phyloP scores from a whole-genome alignment of 2,329 filamentous ascomycete genomes.

The Diaporthe nobilis region DNA sequence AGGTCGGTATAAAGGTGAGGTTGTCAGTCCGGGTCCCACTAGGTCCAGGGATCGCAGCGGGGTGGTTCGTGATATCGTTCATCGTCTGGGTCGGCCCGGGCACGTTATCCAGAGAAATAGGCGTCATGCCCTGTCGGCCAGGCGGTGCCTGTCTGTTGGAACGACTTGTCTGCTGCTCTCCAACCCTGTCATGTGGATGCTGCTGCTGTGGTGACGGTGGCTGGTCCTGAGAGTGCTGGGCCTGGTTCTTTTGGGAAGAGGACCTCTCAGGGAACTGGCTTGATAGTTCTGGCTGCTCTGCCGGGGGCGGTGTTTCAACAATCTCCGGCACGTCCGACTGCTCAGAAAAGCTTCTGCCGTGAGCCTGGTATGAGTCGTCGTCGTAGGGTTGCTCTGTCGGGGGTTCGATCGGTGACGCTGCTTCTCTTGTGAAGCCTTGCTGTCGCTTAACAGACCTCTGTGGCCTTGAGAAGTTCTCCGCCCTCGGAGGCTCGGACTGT shows the following conservation, averaged over 20 bases:
- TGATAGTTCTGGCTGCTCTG: slow-evolving; percentile 52
- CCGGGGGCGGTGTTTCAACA: slow-evolving; percentile 73
- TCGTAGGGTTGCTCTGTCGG: slow-evolving; percentile 28
- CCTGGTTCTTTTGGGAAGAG: slow-evolving; percentile 63
- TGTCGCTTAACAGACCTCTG: slow-evolving; percentile 62
- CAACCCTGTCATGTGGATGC: slow-evolving; percentile 41
- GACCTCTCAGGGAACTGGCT: slow-evolving; percentile 66
- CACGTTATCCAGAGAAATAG: slow-evolving; percentile 48
- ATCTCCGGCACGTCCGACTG: slow-evolving; percentile 67
- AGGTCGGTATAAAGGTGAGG: slow-evolving; percentile 84
- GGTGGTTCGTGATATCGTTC: slow-evolving; percentile 75
- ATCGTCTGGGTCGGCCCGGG: slow-evolving; percentile 63
- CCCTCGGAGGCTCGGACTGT: slow-evolving; percentile 76
- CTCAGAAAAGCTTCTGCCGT: slow-evolving; percentile 53
- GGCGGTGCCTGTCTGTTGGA: slow-evolving; percentile 49
- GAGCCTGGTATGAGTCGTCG: slow-evolving; percentile 41
- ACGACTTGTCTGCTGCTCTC: slow-evolving; percentile 50
- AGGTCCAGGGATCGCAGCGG: slow-evolving; percentile 79
- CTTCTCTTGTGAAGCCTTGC: slow-evolving; percentile 64
- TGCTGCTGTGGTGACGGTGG: slow-evolving; percentile 42
- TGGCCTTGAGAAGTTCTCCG: slow-evolving; percentile 75
- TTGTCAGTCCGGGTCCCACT: slow-evolving; percentile 79
- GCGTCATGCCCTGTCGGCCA: slow-evolving; percentile 42
- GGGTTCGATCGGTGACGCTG: slow-evolving; percentile 44
- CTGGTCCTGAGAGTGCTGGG: slow-evolving; percentile 58